Conservation (phyloP, 129 eudicot species). For the Arctium lappa region DNA sequence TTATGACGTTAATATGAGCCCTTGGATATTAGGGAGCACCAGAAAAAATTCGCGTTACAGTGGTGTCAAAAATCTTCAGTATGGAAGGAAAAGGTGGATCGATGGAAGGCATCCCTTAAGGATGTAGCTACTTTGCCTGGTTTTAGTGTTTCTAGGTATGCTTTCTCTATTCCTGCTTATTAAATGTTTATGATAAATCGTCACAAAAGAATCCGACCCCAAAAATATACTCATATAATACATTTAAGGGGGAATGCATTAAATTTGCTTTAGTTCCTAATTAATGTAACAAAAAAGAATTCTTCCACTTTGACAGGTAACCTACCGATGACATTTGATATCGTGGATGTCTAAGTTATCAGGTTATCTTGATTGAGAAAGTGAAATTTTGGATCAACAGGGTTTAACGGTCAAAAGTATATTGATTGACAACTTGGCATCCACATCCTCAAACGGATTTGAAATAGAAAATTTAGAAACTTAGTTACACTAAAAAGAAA, state of each 20-base stretch:
- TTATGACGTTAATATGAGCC: background rate
- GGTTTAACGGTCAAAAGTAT: background rate
- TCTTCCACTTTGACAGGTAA: background rate
- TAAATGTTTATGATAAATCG: background rate
- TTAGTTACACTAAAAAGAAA: background rate
- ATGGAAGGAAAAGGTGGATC: slow-evolving; percentile 7
- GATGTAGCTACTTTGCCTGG: slow-evolving; percentile 1
- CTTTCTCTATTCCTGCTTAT: background rate
- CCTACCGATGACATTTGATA: no score
- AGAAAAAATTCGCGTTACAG: background rate
- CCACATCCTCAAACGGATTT: background rate
- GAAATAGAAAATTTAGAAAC: background rate
- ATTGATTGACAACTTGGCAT: background rate
- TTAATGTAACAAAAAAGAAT: background rate
- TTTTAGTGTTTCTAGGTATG: background rate
- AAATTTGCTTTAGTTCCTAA: background rate
- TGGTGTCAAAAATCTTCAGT: background rate
- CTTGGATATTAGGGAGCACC: background rate
- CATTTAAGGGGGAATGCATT: background rate
- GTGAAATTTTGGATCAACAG: background rate
- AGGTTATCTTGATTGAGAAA: no score
- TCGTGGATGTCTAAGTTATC: no score
- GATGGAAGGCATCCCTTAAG: slow-evolving; percentile 1
- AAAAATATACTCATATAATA: background rate
- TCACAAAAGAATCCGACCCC: background rate